Base-by-base conservation (phyloP, 1,284 basidiomycete genomes). In the Ganoderma resinaceum region DNA sequence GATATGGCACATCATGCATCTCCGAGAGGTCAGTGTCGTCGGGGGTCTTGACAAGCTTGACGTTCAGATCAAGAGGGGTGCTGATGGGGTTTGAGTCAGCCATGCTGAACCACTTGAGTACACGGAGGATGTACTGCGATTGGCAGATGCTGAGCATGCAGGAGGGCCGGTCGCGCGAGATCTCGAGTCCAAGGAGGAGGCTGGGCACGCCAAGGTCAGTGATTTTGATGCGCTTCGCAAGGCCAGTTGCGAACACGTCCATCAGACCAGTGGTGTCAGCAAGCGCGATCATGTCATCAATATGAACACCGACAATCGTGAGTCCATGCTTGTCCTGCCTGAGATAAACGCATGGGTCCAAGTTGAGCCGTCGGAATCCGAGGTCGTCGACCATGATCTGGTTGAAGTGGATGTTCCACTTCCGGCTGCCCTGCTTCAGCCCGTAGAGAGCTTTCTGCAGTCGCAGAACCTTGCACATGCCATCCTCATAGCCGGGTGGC, bases 401-500 rank as follows among this genome's bases (percentile, higher is more conserved):
- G 46, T 71, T 61, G 42, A 79, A 42, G 4, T 72, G 68, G 1
- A 55, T 33, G 67, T 80, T 71, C 79, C 78, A 80, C 8, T 68
- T 61, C 2, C 71, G 69, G 2, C 75, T 72, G 23, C 76, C 70
- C 69, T 81, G 79, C 66, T 79, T 78, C 18, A 80, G 73, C 2
- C 79, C 76, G 63, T 79, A 78, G 2, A 80, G 70, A 0, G 73
- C 67, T 53, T 72, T 72, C 16, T 26, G 31, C 4, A 80, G 70
- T 1, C 37, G 61, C 14, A 49, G 68, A 8, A 76, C 75, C 5
- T 46, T 55, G 2, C 26, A 35, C 0, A 66, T 58, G 29, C 72
- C 70, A 31, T 82, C 74, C 1, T 77, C 60, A 59, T 71, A 83
- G 0, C 78, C 79, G 0, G 76, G 63, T 0, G 78, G 81, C 49